Base-by-base conservation (phyloP, 192 early-diverging fungal species). In the Coemansia sp. region DNA sequence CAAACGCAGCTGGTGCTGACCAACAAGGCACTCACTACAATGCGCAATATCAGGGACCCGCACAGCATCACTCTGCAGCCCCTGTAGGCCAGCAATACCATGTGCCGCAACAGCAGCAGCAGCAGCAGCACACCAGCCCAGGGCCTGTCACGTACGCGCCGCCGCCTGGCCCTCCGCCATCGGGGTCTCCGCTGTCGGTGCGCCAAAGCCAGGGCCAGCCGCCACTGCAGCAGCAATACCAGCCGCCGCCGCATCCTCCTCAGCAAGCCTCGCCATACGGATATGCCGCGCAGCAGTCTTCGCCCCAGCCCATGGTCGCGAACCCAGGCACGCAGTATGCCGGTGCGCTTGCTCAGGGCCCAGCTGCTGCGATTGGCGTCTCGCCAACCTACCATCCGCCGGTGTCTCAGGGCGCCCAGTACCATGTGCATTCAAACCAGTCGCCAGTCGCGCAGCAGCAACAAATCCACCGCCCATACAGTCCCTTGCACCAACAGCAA, bases 151-250 rank as follows among this genome's bases (percentile, higher is more conserved):
- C 24, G 22, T 63, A 63, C 39, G 61, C 52, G 18, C 52, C 61
- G 18, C 61, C 61, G 24, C 53, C 35, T 23, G 58, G 65, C 24
- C 46, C 56, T 32, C 58, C 58, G 52, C 57, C 48, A 23, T 58
- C 8, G 25, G 32, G 35, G 25, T 29, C 25, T 18, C 54, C 52
- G 23, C 45, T 24, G 16, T 24, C 47, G 39, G 19, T 29, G 9
- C 23, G 19, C 25, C 45, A 62, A 42, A n/a, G n/a, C n/a, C 50
- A 71, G n/a, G 60, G 57, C 32, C 67, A 69, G 56, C 60, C 60
- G 23, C 10, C 24, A 11, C 27, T 34, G 22, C 60, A 61, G 18
- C 29, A 55, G 1, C 51, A 62, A 35, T 60, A 72, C 24, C 19
- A 45, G 9, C 36, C 28, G n/a, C 60, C 64, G 11, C 24, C 60